These are phyloP conservation scores for Hypoxylon sp. DNA, from an alignment of 2,329 filamentous ascomycete species.

Conservation along the genomic window DNA sequence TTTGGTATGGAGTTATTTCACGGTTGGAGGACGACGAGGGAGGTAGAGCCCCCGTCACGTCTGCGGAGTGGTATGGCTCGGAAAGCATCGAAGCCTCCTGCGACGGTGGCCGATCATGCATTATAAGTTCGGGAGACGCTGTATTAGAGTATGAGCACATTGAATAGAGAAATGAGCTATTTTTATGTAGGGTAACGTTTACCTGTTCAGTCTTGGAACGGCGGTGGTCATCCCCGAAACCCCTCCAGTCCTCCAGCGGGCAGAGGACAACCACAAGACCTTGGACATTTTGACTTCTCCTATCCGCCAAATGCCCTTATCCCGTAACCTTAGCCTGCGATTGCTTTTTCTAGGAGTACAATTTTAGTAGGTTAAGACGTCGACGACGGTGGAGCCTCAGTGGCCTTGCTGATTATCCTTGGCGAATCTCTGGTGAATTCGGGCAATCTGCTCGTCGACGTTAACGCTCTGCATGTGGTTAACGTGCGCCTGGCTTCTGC, in stretches of 20 bases:
- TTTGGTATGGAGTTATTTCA: neutral
- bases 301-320: neutral
- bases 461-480: constrained; percentile 73
- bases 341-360: constrained; percentile 2
- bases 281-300: neutral
- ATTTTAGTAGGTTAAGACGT: neutral
- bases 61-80: neutral
- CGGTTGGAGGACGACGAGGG: too few relatives aligned
- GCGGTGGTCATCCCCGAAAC: neutral
- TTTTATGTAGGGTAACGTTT: constrained; percentile 39
- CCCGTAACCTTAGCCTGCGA: neutral
- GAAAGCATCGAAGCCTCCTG: constrained; percentile 23
- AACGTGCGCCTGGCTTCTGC: constrained; percentile 61
- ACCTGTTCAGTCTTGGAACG: constrained; percentile 35
- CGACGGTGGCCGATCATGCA: neutral
- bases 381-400: constrained; percentile 5
- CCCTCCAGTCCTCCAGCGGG: neutral
- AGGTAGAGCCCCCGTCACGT: neutral
- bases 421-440: constrained; percentile 64
- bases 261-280: neutral
- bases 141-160: constrained; percentile 42
- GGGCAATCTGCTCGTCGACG: constrained; percentile 84
- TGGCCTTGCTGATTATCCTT: constrained; percentile 47
- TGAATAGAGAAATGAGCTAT: constrained; percentile 32
- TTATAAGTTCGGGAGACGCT: constrained; percentile 16